Conservation (phyloP, 352 stramenopile genomes). For the Blastocystis sp. region DNA sequence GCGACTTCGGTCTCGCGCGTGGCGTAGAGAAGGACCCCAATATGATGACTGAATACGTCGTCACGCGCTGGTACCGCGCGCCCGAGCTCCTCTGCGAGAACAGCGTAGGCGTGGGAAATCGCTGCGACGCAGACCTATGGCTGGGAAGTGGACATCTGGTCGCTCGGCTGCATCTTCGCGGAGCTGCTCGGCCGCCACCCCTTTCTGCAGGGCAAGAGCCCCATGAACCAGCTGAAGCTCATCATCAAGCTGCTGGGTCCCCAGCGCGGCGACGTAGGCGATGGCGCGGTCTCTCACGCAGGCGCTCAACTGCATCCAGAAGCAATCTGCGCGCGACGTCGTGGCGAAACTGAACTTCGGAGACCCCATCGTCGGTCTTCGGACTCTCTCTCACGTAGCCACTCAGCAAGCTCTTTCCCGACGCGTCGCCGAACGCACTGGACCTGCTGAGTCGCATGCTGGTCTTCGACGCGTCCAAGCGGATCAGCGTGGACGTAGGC, state of each 20-base stretch:
- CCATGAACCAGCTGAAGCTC: constrained; percentile 30
- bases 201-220: constrained; percentile 24
- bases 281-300: background rate
- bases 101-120: background rate
- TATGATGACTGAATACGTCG: constrained; percentile 75
- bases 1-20: constrained; percentile 78
- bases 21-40: constrained; percentile 66
- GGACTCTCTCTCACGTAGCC: too few relatives aligned
- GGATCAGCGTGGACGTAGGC: constrained; percentile 77
- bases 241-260: constrained; percentile 40
- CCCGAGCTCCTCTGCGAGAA: constrained; percentile 75
- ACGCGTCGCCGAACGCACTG: constrained; percentile 66
- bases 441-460: constrained; percentile 77
- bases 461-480: constrained; percentile 81
- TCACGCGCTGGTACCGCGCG: constrained; percentile 82
- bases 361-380: background rate
- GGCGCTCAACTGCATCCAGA: constrained; percentile 36
- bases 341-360: constrained; percentile 44
- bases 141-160: constrained; percentile 79
- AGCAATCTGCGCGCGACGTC: constrained; percentile 13
- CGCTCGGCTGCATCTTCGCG: constrained; percentile 86
- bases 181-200: constrained; percentile 58
- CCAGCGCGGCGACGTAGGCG: background rate
- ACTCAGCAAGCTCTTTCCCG: constrained; percentile 63
- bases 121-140: background rate